A percentile compares a stretch with the other conserved stretches of the same genome.
Evolutionary conservation across 148 eudicot genomes (phyloP).

Genomic region (Cornus florida): DNA sequence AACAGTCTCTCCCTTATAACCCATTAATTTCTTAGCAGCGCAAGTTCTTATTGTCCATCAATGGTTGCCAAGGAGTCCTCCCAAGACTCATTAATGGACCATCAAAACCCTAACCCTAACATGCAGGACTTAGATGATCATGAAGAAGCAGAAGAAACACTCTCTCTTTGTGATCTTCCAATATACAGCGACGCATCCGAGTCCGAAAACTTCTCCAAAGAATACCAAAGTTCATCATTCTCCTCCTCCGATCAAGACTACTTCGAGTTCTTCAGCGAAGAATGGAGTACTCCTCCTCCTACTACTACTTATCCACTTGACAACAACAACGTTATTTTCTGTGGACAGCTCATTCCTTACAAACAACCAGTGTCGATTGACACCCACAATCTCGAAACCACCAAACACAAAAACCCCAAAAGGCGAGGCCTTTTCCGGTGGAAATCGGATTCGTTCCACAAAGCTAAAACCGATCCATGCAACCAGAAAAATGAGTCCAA

Average conservation of each 20-base stretch:
- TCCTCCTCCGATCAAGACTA: conserved; percentile 11
- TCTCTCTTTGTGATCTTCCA: conserved; percentile 26
- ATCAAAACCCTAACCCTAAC: not conserved
- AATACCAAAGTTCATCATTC: not conserved
- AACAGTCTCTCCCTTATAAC: not conserved
- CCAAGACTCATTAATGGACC: no score
- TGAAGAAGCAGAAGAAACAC: conserved; percentile 20
- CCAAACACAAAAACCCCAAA: not conserved
- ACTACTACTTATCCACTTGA: not conserved
- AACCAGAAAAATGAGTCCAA: not conserved
- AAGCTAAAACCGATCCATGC: not conserved
- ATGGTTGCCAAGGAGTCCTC: not conserved
- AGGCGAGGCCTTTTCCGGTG: no score
- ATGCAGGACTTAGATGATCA: not conserved
- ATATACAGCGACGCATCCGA: conserved; percentile 5
- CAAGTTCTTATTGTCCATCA: not conserved
- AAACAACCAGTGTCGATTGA: conserved; percentile 2
- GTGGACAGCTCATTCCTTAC: conserved; percentile 26
- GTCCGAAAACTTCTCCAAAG: not conserved
- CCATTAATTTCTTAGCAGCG: no score
- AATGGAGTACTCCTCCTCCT: no score
- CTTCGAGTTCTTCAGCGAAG: conserved; percentile 29
- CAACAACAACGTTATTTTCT: conserved; percentile 25
- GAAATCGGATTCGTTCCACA: not conserved
- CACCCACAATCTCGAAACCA: not conserved